A percentile compares a stretch with the other conserved stretches of the same genome.
Conservation (phyloP, 768 basidiomycete species). For the Tricholoma sp. region DNA sequence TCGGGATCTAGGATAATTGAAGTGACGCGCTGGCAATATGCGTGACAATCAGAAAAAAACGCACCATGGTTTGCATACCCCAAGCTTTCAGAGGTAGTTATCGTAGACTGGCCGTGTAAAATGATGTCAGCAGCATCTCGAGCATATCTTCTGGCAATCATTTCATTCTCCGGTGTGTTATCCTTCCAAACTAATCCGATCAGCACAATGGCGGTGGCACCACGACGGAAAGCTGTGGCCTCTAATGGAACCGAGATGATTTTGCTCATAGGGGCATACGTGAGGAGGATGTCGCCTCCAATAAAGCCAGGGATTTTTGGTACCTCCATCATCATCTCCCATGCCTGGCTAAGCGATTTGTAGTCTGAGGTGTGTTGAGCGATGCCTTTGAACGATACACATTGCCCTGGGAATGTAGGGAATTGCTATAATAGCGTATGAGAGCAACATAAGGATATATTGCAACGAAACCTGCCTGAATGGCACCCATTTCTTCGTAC, state of each 20-base stretch:
- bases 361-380: constrained; percentile 21
- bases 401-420: constrained; percentile 27
- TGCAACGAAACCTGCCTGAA: neutral
- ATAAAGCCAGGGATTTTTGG: neutral
- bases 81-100: constrained; percentile 22
- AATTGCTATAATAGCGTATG: constrained; percentile 16
- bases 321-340: constrained; percentile 8
- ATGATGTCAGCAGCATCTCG: neutral
- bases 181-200: constrained; percentile 31
- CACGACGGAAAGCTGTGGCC: constrained; percentile 37
- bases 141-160: neutral
- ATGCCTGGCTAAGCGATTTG: constrained; percentile 19
- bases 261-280: constrained; percentile 36
- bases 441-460: neutral
- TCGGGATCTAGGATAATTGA: neutral
- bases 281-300: constrained; percentile 27
- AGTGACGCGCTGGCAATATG: neutral
- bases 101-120: constrained; percentile 20
- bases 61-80: constrained; percentile 48
- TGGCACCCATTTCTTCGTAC: neutral
- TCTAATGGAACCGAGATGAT: constrained; percentile 28
- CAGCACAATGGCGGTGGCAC: constrained; percentile 28
- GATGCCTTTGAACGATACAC: constrained; percentile 41
- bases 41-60: neutral
- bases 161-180: constrained; percentile 20